phyloP scores from a whole-genome alignment of 345 rosid genomes.

The Atalantia buxifolia region DNA sequence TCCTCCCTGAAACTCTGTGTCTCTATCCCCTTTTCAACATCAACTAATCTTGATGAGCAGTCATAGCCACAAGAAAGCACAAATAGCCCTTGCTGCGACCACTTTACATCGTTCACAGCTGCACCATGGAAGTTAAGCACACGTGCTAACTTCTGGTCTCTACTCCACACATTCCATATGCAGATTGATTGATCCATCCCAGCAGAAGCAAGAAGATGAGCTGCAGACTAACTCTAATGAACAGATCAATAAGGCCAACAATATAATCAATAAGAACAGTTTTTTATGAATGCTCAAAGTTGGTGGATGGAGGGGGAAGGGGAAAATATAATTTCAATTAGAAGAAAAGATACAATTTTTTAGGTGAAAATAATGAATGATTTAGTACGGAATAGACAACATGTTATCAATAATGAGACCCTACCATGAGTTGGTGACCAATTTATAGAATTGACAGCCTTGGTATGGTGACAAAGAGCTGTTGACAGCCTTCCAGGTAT shows the following conservation, averaged over 20 bases:
- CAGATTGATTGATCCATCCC: conserved; percentile 67
- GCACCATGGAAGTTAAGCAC: conserved; percentile 51
- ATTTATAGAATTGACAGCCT: conserved; percentile 66
- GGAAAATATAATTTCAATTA: neutral
- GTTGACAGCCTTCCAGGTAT: conserved; percentile 46
- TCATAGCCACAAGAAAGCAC: conserved; percentile 86
- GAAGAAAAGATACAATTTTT: neutral
- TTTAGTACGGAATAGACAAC: neutral
- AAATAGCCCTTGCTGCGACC: conserved; percentile 53
- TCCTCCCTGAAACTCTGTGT: conserved; percentile 62
- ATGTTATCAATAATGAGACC: conserved; percentile 8
- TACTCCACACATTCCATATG: conserved; percentile 87
- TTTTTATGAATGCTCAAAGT: neutral
- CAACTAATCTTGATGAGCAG: conserved; percentile 59
- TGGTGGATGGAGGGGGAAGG: neutral
- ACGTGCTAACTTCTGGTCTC: conserved; percentile 52
- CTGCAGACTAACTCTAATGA: conserved; percentile 57
- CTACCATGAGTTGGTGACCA: conserved; percentile 81
- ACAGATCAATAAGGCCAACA: conserved; percentile 40
- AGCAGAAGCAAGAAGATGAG: conserved; percentile 91
- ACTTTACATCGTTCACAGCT: conserved; percentile 75
- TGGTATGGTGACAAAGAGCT: conserved; percentile 52
- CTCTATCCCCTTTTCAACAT: conserved; percentile 74
- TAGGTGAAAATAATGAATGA: neutral
- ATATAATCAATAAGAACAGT: neutral